phyloP scores from a whole-genome alignment of 202 grass and related monocot genomes.

The Panicum hallii region DNA sequence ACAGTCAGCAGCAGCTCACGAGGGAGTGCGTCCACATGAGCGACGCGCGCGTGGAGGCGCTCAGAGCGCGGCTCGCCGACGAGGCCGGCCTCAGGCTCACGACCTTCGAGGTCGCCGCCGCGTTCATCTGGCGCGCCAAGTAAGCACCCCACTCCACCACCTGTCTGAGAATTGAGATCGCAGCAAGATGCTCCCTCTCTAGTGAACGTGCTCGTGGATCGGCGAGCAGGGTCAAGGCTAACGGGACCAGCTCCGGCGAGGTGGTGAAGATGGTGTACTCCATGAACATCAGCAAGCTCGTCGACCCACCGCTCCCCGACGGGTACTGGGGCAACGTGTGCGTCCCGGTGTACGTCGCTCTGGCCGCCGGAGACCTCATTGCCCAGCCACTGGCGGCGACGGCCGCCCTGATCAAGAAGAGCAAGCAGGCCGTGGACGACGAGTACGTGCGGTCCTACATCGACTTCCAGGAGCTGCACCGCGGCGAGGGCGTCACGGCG shows the following conservation, averaged over 20 bases:
- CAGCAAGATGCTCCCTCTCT: not conserved
- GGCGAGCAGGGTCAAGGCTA: conserved; percentile 58
- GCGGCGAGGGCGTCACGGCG: conserved; percentile 60
- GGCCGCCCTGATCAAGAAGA: conserved; percentile 51
- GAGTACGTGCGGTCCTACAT: conserved; percentile 90
- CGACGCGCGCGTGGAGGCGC: conserved; percentile 55
- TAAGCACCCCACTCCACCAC: conserved; percentile 4
- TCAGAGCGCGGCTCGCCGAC: conserved; percentile 46
- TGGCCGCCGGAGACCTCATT: conserved; percentile 51
- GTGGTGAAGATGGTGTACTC: conserved; percentile 88
- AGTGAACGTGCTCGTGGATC: not conserved
- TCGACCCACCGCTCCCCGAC: conserved; percentile 48
- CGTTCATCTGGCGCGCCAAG: conserved; percentile 87
- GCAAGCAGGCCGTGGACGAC: conserved; percentile 59
- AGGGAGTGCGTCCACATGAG: conserved; percentile 69
- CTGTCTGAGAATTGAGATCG: not conserved
- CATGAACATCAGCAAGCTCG: conserved; percentile 77
- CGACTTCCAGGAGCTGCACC: conserved; percentile 71
- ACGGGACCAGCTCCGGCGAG: conserved; percentile 30
- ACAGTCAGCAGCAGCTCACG: not conserved
- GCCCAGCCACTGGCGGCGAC: conserved; percentile 52
- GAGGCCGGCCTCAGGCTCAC: conserved; percentile 63
- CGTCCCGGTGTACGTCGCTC: conserved; percentile 67
- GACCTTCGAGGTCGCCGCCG: conserved; percentile 69
- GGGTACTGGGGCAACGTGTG: conserved; percentile 90